Evolutionary conservation across 202 grass and related monocot species (phyloP), one percentile per base, ranked within the genome.

Genomic region (Elaeis oleifera): DNA sequence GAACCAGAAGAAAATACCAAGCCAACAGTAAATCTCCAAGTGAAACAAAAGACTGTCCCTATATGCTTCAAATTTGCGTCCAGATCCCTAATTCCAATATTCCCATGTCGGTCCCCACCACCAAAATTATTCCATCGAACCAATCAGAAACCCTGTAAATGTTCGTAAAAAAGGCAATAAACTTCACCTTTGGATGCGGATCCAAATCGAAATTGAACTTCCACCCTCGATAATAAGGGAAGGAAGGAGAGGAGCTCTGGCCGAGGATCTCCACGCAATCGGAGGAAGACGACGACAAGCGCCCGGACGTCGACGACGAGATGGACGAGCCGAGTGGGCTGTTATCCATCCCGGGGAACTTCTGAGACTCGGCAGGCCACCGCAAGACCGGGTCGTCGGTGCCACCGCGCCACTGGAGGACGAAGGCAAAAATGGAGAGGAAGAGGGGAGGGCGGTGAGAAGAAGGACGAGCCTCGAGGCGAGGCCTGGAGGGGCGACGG

Each of bases 351-450:
- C 84, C 84, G 26, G 84, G 84, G 60, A 95, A 95, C 28, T 18
- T 64, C 0, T 48, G 31, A 4, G 73, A 27, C 22, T 66, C 68
- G 59, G 81, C 50, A 13, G 84, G 81, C 91, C 87, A 96, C 39
- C 84, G 73, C 26, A 76, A 28, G 61, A 50, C 63, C 19, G 84
- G 79, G 56, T 96, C 91, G 17, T 96, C 87, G 31, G 81, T 76
- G 68, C 76, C 81, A 28, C 91, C 87, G 54, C 87, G 83, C 91
- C 87, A 96, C 60, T 96, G 87, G 56, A 96, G 91, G 9, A 77
- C 74, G 61, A 88, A 96, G 0, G 87, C 91, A 23, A 90, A 74
- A 27, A 64, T 51, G 9, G 81, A 84, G 59, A 90, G 84, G 21
- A 63, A 67, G 56, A 96, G 84, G 17, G 87, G 19, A 96, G 87